Evolutionary conservation across 768 basidiomycete genomes (phyloP).

Genomic region (Gymnopilus junonius): DNA sequence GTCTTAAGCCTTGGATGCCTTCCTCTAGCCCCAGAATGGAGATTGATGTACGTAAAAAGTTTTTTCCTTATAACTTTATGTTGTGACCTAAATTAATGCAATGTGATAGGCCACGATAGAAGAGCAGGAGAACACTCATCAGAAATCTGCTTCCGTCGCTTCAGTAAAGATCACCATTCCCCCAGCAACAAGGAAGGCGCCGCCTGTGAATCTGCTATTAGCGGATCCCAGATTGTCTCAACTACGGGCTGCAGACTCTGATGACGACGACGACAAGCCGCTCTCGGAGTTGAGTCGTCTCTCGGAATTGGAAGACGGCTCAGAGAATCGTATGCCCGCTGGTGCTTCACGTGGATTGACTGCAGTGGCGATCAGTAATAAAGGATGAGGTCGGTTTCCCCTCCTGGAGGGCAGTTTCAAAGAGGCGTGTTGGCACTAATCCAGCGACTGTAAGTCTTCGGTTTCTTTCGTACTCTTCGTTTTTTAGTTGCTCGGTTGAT

Average conservation of each 20-base stretch:
- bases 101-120: neutral
- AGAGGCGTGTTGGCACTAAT: neutral
- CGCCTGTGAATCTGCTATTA: neutral
- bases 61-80: neutral
- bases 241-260: slow-evolving; percentile 20
- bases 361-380: neutral
- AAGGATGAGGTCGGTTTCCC: neutral
- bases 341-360: neutral
- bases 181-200: neutral
- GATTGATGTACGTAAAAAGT: neutral
- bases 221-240: slow-evolving; percentile 1
- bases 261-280: slow-evolving; percentile 30
- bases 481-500: slow-evolving; percentile 8
- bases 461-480: neutral
- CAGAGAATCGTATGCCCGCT: neutral
- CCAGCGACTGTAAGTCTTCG: neutral
- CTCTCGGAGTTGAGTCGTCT: slow-evolving; percentile 25
- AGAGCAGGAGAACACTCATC: neutral
- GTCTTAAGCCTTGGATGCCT: slow-evolving; percentile 42
- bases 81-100: neutral
- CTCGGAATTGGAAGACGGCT: neutral
- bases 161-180: neutral
- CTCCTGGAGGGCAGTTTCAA: neutral
- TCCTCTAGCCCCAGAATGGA: slow-evolving; percentile 34
- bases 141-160: neutral